Evolutionary conservation across 805 yeast genomes (phyloP).

Genomic region (Torulaspora microellipsoides): DNA sequence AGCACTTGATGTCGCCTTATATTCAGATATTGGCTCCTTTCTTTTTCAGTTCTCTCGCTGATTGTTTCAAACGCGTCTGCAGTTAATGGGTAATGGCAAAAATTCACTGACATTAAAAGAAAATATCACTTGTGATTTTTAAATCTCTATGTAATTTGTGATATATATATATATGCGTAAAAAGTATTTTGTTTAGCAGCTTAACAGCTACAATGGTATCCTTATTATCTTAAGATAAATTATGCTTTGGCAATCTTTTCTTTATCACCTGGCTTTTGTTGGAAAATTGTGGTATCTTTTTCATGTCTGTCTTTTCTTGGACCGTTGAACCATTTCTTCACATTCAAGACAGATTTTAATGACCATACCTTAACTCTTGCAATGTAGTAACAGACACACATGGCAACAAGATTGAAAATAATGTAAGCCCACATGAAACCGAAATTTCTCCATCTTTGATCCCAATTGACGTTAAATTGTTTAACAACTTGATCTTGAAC

Average conservation of each 20-base stretch:
- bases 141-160: too few species aligned
- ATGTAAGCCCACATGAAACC: slow-evolving; percentile 51
- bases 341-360: slow-evolving; percentile 32
- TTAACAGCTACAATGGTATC: too few species aligned
- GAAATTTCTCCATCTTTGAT: slow-evolving; percentile 62
- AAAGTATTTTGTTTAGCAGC: too few species aligned
- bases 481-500: slow-evolving; percentile 57
- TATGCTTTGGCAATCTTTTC: slow-evolving; percentile 26
- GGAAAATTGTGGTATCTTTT: slow-evolving; percentile 42
- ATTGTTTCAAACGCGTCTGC: too few species aligned
- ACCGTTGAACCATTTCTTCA: slow-evolving; percentile 40
- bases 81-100: too few species aligned
- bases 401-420: slow-evolving; percentile 38
- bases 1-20: too few species aligned
- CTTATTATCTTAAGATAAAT: background rate
- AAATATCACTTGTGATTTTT: too few species aligned
- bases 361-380: slow-evolving; percentile 40
- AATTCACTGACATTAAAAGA: too few species aligned
- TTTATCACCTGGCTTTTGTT: slow-evolving; percentile 39
- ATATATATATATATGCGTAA: too few species aligned
- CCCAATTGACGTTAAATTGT: slow-evolving; percentile 37
- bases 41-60: too few species aligned
- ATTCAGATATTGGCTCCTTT: too few species aligned
- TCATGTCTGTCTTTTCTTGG: slow-evolving; percentile 46
- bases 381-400: slow-evolving; percentile 37